Evolutionary conservation across 225 moss, liverwort and hornwort genomes (phyloP).

Genomic region (Bryoerythrophyllum caledonicum): DNA sequence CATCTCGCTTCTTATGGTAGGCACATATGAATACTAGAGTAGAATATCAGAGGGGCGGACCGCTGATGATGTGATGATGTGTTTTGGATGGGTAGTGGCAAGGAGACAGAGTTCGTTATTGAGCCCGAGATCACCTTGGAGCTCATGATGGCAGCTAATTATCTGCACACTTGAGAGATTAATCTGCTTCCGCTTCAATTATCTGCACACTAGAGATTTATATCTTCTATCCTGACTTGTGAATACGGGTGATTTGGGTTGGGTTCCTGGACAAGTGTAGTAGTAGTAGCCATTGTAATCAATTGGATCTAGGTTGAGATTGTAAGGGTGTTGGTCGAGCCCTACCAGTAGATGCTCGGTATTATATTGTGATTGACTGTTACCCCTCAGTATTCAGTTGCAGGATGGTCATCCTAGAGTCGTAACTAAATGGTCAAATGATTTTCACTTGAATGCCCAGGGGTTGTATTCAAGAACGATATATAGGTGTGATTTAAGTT

Average conservation of each 20-base stretch:
- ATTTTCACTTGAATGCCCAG: constrained; percentile 18
- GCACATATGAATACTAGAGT: background rate
- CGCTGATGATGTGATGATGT: constrained; percentile 14
- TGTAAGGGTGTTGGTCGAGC: constrained; percentile 21
- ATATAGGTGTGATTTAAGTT: constrained; percentile 7
- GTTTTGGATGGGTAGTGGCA: constrained; percentile 56
- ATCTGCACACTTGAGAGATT: constrained; percentile 74
- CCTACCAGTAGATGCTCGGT: constrained; percentile 28
- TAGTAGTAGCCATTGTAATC: constrained; percentile 43
- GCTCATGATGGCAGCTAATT: constrained; percentile 97
- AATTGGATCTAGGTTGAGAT: constrained; percentile 31
- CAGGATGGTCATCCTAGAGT: constrained; percentile 16
- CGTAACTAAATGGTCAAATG: constrained; percentile 30
- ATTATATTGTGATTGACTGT: constrained; percentile 31
- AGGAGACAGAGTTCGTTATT: constrained; percentile 93
- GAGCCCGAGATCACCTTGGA: constrained; percentile 93
- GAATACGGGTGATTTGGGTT: constrained; percentile 50
- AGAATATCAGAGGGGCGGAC: background rate
- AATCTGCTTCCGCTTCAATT: constrained; percentile 14
- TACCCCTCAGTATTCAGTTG: constrained; percentile 26
- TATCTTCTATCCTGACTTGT: constrained; percentile 43
- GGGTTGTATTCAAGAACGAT: constrained; percentile 15
- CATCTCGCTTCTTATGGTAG: constrained; percentile 3
- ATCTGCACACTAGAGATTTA: too few species aligned
- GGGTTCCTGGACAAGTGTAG: constrained; percentile 28